Conservation (phyloP, 2,329 filamentous ascomycete species). For the Alternaria dauci region DNA sequence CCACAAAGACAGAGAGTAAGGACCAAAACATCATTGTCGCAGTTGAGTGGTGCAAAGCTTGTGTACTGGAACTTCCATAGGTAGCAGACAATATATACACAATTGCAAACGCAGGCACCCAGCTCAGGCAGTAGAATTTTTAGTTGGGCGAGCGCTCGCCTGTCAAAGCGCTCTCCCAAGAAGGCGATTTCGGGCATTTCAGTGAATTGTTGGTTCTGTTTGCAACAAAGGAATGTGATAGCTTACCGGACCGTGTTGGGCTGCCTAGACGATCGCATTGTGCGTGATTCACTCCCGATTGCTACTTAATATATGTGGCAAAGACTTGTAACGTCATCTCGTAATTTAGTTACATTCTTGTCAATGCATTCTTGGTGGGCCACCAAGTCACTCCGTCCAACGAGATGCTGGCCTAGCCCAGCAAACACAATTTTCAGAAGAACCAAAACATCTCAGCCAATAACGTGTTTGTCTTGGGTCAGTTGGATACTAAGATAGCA, state of each 20-base stretch:
- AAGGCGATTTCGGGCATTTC: not conserved
- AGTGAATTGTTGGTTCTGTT: not conserved
- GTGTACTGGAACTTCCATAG: not conserved
- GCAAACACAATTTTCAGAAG: not conserved
- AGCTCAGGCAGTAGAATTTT: not conserved
- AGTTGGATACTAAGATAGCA: not conserved
- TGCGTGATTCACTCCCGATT: not conserved
- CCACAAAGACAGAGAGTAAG: not conserved
- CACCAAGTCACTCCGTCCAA: not conserved
- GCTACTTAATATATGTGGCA: not conserved
- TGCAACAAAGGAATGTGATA: not conserved
- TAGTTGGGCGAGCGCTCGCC: not conserved
- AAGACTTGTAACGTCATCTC: not conserved
- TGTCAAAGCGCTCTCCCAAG: not conserved
- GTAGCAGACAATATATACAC: not conserved
- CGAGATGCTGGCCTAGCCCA: not conserved
- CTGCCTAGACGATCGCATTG: not conserved
- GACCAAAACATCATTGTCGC: not conserved
- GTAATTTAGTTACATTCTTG: not conserved
- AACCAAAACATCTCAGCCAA: not conserved
- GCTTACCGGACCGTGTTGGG: not conserved
- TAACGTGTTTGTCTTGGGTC: not conserved
- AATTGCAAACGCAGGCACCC: not conserved
- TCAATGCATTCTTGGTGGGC: not conserved
- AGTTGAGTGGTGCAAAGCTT: not conserved